Conservation (phyloP, 2,329 filamentous ascomycete species). For the Teratosphaeria epicoccoides region DNA sequence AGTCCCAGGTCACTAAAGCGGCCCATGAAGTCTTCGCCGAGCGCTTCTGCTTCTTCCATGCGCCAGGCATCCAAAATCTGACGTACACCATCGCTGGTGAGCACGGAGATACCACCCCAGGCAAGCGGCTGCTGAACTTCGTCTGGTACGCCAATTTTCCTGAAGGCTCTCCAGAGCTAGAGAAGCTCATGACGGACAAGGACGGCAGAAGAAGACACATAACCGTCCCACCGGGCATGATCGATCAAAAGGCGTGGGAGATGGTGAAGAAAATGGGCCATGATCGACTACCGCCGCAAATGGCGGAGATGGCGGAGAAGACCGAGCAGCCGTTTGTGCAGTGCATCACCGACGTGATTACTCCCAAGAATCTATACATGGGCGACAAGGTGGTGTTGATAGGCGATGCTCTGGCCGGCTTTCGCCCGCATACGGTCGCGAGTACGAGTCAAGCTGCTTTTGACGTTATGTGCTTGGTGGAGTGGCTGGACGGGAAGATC, state of each 20-base stretch:
- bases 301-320: slow-evolving; percentile 31
- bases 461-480: slow-evolving; percentile 31
- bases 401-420: slow-evolving; percentile 37
- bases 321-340: slow-evolving; percentile 36
- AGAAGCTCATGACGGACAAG: slow-evolving; percentile 35
- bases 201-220: slow-evolving; percentile 30
- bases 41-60: slow-evolving; percentile 33
- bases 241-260: slow-evolving; percentile 31
- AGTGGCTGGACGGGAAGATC: slow-evolving; percentile 31
- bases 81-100: slow-evolving; percentile 36
- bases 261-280: slow-evolving; percentile 26
- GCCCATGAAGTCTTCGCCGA: slow-evolving; percentile 27
- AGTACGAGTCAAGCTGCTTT: slow-evolving; percentile 38
- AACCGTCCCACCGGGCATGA: slow-evolving; percentile 35
- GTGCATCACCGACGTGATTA: slow-evolving; percentile 33
- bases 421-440: slow-evolving; percentile 36
- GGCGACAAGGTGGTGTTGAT: slow-evolving; percentile 35
- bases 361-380: slow-evolving; percentile 30
- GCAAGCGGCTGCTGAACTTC: slow-evolving; percentile 37
- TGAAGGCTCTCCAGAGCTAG: slow-evolving; percentile 28
- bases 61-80: slow-evolving; percentile 17
- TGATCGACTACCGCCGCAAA: slow-evolving; percentile 27
- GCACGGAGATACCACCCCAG: slow-evolving; percentile 29
- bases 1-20: slow-evolving; percentile 25
- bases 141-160: slow-evolving; percentile 37